phyloP scores from a whole-genome alignment of 768 basidiomycete species.

The Cyclocybe aegerita region DNA sequence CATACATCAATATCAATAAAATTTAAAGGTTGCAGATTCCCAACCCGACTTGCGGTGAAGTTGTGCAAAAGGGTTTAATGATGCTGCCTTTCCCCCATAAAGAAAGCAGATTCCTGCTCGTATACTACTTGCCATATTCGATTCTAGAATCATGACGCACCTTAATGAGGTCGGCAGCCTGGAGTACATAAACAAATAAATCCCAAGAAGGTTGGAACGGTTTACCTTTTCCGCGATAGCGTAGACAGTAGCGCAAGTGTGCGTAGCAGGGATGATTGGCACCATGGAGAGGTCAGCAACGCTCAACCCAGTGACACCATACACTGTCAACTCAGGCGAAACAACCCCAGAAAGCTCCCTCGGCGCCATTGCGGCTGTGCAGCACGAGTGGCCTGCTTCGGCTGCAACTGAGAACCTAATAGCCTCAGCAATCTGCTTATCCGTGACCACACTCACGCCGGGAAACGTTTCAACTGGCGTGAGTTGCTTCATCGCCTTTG shows the following conservation, averaged over 20 bases:
- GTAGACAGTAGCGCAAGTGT: slow-evolving; percentile 9
- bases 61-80: too few species aligned
- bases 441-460: slow-evolving; percentile 1
- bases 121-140: too few species aligned
- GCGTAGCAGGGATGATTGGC: slow-evolving; percentile 10
- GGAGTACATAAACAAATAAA: too few species aligned
- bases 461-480: slow-evolving; percentile 5
- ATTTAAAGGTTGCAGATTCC: too few species aligned
- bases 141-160: slow-evolving; percentile 5
- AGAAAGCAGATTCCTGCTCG: too few species aligned
- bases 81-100: too few species aligned
- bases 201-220: too few species aligned
- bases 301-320: slow-evolving; percentile 11
- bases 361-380: slow-evolving; percentile 6
- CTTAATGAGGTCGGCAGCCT: slow-evolving; percentile 10
- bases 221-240: slow-evolving; percentile 11
- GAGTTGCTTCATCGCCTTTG: not conserved
- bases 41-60: too few species aligned
- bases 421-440: slow-evolving; percentile 6
- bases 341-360: slow-evolving; percentile 7
- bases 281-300: slow-evolving; percentile 12
- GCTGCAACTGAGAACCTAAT: not conserved
- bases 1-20: too few species aligned
- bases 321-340: slow-evolving; percentile 6
- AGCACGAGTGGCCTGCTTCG: slow-evolving; percentile 2